Base-by-base conservation (phyloP, 2,329 filamentous ascomycete genomes). In the Fonsecaea pedrosoi region DNA sequence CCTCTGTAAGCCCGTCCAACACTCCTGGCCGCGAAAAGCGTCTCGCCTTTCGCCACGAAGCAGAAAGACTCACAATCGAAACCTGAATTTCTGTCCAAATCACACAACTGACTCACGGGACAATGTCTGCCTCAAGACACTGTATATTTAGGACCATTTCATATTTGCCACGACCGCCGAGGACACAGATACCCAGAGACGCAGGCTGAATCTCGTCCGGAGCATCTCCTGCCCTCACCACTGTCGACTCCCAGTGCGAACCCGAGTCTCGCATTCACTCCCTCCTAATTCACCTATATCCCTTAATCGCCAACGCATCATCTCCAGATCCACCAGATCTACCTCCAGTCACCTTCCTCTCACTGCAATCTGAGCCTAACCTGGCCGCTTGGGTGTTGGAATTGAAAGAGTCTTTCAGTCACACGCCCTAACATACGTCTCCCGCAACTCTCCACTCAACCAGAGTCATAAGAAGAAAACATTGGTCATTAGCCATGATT, bases 41-140 rank as follows among this genome's bases (percentile, higher is more conserved):
- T 50, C 45, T 50, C 45, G 45, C 45, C 53, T 50, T 61, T 67
- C 25, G 64, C 62, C 58, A 67, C 59, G 59, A 50, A 25, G 50
- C 32, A 54, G 40, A 48, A 21, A 62, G 61, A 67, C 64, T 63
- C 65, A 65, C 57, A 59, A 48, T 64, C 53, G 54, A 60, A 42
- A 62, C 53, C 62, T 59, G 35, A 58, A 54, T 21, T 7, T 15
- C 42, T 45, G 32, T 60, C 37, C 45, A 38, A 35, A 56, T 45
- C 53, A 42, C 18, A 7, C 60, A 61, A 66, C 68, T 70, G 66
- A 70, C 66, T 67, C 66, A 65, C 62, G n/a, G 54, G 30, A 53
- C 54, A 32, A 70, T 70, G 68, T 57, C 63, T 68, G 48, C 63
- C 63, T 70, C 61, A 53, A 70, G 68, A 64, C 60, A 55, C 53